Evolutionary conservation across 176 grass and related monocot genomes (phyloP), one percentile per base, ranked within the genome.

Genomic region (Oryza punctata): DNA sequence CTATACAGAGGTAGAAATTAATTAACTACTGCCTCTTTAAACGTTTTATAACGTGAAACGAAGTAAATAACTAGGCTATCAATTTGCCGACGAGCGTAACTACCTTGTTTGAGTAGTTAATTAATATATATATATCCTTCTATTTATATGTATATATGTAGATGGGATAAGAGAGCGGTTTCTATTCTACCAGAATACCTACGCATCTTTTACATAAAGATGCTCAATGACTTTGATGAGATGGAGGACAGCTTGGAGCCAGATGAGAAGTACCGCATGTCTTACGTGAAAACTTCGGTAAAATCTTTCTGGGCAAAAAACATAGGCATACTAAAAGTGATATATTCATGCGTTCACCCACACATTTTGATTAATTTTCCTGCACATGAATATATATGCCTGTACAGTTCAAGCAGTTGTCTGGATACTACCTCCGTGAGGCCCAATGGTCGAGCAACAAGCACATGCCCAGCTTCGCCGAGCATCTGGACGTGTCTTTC

Each of bases 371-470:
- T 35, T 35, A 6, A 35, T 35, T 35, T 6, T 35, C 33, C 33
- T 35, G 1, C 49, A 14, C 45, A 3, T 14, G 33, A 5, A 35
- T 33, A 33, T 33, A 47, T 47, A 14, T 47, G 2, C n/a, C n/a
- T 14, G 11, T 21, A 52, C 72, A 90, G 88, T 69, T 43, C 52
- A 18, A 90, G n/a, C 13, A 38, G 28, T 18, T 23, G 18, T 61
- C 72, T 0, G 74, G 78, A 19, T 75, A 44, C n/a, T 90, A 86
- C 4, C 65, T 77, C 13, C 77, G 78, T 8, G 84, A 90, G 45
- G 77, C 78, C 33, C 47, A 78, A 14, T 87, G 78, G 88, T 68
- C 2, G 1, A 81, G 66, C 2, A 25, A 60, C 27, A 78, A 65
- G 1, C 29, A 82, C 4, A 29, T 35, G 14, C 88, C 88, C 16